phyloP scores from a whole-genome alignment of 805 yeast species.

The Yamadazyma insecticola region DNA sequence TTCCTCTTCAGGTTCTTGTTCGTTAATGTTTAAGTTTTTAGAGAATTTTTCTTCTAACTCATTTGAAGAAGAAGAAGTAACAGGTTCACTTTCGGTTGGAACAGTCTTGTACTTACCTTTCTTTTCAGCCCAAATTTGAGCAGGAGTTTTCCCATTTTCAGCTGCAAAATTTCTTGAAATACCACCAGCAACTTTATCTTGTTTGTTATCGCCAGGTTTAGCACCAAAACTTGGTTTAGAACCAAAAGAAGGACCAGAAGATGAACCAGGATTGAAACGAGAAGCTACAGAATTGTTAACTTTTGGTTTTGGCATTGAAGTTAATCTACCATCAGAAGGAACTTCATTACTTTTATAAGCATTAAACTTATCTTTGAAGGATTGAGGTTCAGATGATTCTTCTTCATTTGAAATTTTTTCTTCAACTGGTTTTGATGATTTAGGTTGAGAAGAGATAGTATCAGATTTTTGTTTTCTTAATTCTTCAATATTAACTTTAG shows the following conservation, averaged over 20 bases:
- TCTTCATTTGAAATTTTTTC: slow-evolving; percentile 31
- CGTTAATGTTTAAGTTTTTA: slow-evolving; percentile 6
- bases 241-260: slow-evolving; percentile 27
- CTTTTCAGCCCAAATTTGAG: slow-evolving; percentile 93
- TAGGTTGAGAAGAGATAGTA: slow-evolving; percentile 41
- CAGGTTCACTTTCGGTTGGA: slow-evolving; percentile 19
- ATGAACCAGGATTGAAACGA: slow-evolving; percentile 37
- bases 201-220: slow-evolving; percentile 21
- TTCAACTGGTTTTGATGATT: slow-evolving; percentile 12
- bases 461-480: slow-evolving; percentile 48
- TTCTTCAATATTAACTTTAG: slow-evolving; percentile 55
- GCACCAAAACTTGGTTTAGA: slow-evolving; percentile 35
- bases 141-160: slow-evolving; percentile 83
- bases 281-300: slow-evolving; percentile 45
- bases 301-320: slow-evolving; percentile 63
- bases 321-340: slow-evolving; percentile 45
- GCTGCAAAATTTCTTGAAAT: slow-evolving; percentile 58
- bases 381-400: slow-evolving; percentile 43
- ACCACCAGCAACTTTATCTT: slow-evolving; percentile 52
- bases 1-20: slow-evolving; percentile 9
- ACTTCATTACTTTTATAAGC: slow-evolving; percentile 33
- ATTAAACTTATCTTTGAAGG: slow-evolving; percentile 42
- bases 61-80: slow-evolving; percentile 9
- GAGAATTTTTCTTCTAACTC: slow-evolving; percentile 16
- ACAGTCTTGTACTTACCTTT: slow-evolving; percentile 60